Evolutionary conservation across 306 rosid species (phyloP).

Genomic region (Neltuma alba): DNA sequence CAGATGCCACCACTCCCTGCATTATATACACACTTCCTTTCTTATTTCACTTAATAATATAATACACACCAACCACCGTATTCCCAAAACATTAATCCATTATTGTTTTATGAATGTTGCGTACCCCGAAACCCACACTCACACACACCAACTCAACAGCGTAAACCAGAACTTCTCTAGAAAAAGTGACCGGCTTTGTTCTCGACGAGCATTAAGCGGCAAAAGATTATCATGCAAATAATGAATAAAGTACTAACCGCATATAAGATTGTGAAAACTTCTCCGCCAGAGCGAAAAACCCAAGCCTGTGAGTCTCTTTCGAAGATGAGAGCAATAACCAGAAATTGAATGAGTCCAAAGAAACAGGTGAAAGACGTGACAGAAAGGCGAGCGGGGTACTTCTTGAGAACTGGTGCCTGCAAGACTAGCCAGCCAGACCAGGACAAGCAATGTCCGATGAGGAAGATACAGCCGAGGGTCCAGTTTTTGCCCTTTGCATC

Average conservation of each 20-base stretch:
- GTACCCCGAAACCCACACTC: too few relatives aligned
- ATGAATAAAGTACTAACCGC: constrained; percentile 57
- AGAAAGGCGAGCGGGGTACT: constrained; percentile 96
- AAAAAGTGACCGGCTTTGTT: constrained; percentile 10
- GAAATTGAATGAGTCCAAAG: constrained; percentile 86
- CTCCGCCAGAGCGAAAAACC: constrained; percentile 78
- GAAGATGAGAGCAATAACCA: constrained; percentile 58
- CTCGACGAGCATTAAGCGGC: neutral
- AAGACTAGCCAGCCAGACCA: constrained; percentile 98
- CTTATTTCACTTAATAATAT: neutral
- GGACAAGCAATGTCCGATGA: constrained; percentile 88
- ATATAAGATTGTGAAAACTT: constrained; percentile 80
- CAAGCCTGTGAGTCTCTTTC: constrained; percentile 86
- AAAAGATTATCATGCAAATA: neutral
- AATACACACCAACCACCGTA: neutral
- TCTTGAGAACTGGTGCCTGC: constrained; percentile 90
- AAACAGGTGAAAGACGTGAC: constrained; percentile 93
- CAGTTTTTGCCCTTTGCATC: constrained; percentile 85
- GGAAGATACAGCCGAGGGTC: constrained; percentile 89
- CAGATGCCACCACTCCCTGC: constrained; percentile 99
- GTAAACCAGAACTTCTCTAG: neutral
- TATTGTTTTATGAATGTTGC: constrained; percentile 28
- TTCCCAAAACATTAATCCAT: constrained; percentile 13
- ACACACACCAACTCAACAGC: constrained; percentile 37
- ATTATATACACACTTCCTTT: neutral